These are phyloP conservation scores for Phialemoniopsis sp. DNA, from an alignment of 2,329 filamentous ascomycete genomes.

Conservation along the genomic window DNA sequence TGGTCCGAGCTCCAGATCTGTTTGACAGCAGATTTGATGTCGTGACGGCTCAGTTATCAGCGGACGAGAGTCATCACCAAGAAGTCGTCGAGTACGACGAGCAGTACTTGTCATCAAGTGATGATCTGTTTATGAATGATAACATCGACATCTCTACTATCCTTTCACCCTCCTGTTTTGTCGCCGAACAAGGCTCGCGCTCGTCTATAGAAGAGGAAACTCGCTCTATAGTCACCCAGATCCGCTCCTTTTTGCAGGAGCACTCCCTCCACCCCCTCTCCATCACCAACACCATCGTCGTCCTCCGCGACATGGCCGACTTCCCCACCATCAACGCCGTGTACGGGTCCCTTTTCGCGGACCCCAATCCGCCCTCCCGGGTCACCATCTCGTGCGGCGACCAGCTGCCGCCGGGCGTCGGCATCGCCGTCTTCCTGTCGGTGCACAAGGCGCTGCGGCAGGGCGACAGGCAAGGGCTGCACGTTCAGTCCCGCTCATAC, in stretches of 20 bases:
- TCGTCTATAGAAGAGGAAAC: constrained; percentile 42
- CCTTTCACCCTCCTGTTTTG: constrained; percentile 20
- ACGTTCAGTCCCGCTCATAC: constrained; percentile 91
- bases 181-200: constrained; percentile 1
- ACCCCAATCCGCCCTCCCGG: constrained; percentile 78
- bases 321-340: constrained; percentile 72
- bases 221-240: constrained; percentile 37
- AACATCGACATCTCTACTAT: not conserved
- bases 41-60: constrained; percentile 28
- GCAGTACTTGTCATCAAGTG: not conserved
- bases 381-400: constrained; percentile 78
- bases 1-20: constrained; percentile 55
- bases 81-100: not conserved
- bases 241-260: constrained; percentile 33
- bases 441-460: constrained; percentile 8
- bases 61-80: not conserved
- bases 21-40: constrained; percentile 59
- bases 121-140: not conserved
- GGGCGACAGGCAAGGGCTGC: constrained; percentile 57
- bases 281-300: constrained; percentile 57
- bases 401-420: constrained; percentile 52
- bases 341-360: constrained; percentile 69
- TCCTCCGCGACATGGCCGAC: constrained; percentile 75
- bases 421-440: constrained; percentile 50
- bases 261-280: constrained; percentile 27